phyloP scores from a whole-genome alignment of 1,284 basidiomycete species.

The Rhodotorula glutinis region DNA sequence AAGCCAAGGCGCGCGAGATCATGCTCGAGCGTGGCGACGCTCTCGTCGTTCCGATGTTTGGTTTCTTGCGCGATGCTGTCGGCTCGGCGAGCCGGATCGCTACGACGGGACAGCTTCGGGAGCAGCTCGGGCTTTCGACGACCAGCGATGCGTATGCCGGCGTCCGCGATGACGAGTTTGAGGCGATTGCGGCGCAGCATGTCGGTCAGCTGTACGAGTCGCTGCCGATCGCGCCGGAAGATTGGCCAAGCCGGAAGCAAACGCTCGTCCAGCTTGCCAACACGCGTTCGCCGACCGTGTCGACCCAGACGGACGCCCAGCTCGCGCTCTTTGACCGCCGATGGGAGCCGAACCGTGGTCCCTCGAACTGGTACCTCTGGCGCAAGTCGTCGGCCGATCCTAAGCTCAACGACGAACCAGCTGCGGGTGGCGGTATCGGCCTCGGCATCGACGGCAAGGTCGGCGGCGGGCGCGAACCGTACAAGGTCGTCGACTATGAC shows the following conservation, averaged over 20 bases:
- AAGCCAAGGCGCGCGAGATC: slow-evolving; percentile 31
- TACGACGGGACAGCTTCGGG: slow-evolving; percentile 22
- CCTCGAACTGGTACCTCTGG: slow-evolving; percentile 44
- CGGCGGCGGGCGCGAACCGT: slow-evolving; percentile 40
- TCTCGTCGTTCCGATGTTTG: slow-evolving; percentile 44
- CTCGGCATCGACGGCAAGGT: slow-evolving; percentile 29
- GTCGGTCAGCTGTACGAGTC: slow-evolving; percentile 30
- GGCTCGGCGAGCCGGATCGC: slow-evolving; percentile 16
- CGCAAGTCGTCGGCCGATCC: slow-evolving; percentile 37
- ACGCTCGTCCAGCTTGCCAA: slow-evolving; percentile 39
- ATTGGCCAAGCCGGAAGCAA: slow-evolving; percentile 43
- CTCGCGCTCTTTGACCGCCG: slow-evolving; percentile 43
- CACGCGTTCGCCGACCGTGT: slow-evolving; percentile 26
- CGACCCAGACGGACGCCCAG: slow-evolving; percentile 17
- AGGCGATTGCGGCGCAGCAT: slow-evolving; percentile 34
- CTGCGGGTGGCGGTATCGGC: slow-evolving; percentile 35
- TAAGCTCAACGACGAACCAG: slow-evolving; percentile 22
- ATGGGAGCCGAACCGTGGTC: slow-evolving; percentile 44
- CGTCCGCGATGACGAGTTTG: slow-evolving; percentile 35
- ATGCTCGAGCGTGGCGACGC: slow-evolving; percentile 43
- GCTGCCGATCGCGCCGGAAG: slow-evolving; percentile 31
- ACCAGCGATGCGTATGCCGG: slow-evolving; percentile 20
- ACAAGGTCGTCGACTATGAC: slow-evolving; percentile 44
- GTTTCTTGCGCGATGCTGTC: slow-evolving; percentile 33
- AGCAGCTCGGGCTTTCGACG: slow-evolving; percentile 19